Evolutionary conservation across 768 basidiomycete species (phyloP).

Genomic region (Pleurotus eryngii): DNA sequence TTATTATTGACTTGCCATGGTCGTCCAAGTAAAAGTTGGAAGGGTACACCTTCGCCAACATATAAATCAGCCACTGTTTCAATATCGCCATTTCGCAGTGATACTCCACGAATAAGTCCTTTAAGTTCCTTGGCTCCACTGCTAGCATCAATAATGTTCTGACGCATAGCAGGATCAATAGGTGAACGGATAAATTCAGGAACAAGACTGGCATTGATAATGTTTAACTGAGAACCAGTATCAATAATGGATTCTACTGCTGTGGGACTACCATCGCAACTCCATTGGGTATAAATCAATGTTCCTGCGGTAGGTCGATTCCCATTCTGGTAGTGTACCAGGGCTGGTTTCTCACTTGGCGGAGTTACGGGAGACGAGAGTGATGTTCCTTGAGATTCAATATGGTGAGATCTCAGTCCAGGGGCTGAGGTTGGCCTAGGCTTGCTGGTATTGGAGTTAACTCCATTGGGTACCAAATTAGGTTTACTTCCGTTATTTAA

Average conservation of each 20-base stretch:
- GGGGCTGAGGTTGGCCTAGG: background rate
- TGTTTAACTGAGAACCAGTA: background rate
- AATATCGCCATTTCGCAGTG: too few species aligned
- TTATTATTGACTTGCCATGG: background rate
- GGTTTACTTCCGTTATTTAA: too few species aligned
- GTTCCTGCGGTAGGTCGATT: too few species aligned
- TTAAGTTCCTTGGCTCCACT: too few species aligned
- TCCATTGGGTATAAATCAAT: background rate
- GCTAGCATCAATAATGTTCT: conserved; percentile 17
- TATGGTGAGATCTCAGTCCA: background rate
- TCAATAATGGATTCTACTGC: background rate
- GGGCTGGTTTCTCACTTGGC: too few species aligned
- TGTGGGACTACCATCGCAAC: background rate
- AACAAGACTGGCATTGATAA: background rate
- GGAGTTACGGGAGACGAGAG: too few species aligned
- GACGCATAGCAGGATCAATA: conserved; percentile 10
- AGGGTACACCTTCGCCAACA: background rate
- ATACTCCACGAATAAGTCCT: too few species aligned
- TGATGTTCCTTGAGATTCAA: too few species aligned
- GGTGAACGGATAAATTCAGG: background rate
- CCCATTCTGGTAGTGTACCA: too few species aligned
- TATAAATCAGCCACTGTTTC: too few species aligned
- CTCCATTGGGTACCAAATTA: too few species aligned
- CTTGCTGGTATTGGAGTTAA: too few species aligned
- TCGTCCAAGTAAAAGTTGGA: conserved; percentile 1